Evolutionary conservation across 345 rosid species (phyloP), one percentile per base, ranked within the genome.

Genomic region (Brassica juncea): DNA sequence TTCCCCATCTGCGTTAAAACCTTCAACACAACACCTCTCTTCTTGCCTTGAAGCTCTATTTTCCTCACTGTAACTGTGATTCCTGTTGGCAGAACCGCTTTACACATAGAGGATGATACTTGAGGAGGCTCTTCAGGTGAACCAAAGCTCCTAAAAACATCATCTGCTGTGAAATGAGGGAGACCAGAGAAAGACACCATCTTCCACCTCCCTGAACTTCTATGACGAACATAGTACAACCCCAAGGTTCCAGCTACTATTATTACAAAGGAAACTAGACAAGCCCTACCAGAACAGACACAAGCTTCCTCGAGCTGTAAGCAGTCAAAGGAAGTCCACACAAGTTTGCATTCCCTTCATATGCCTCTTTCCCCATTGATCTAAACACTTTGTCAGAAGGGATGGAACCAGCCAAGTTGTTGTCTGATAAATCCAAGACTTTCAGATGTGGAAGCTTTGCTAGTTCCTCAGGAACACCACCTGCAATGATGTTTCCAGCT

Each of bases 31-130:
- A 61, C 78, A 68, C 71, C 78, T 76, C 80, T 83, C 72, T 81
- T 84, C 35, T 84, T 88, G 3, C 86, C 81, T 68, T 83, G 88
- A 77, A 89, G 83, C 32, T 91, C 89, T 0, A 94, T 77, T 73
- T 83, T 87, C 82, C 91, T 88, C 78, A 91, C 91, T 10, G 80
- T 79, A 47, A 92, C 97, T 14, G 97, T 86, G 75, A 92, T 92
- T 82, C 99, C 99, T 0, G 99, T 92, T 0, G 97, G 99, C 44
- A 92, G 73, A 71, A 89, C 94, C 39, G 87, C 85, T 84, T 92
- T 89, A 86, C 90, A 82, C 75, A 83, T 83, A 21, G 90, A 80
- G 76, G 82, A 75, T 54, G 88, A 82, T 28, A 71, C 57, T 35
- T 86, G 78, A 0, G 83, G 84, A 65, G 35, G 75, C 68, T 76